Evolutionary conservation across 1,284 basidiomycete genomes (phyloP), one percentile per base, ranked within the genome.

Genomic region (Ustilago xerochloae): DNA sequence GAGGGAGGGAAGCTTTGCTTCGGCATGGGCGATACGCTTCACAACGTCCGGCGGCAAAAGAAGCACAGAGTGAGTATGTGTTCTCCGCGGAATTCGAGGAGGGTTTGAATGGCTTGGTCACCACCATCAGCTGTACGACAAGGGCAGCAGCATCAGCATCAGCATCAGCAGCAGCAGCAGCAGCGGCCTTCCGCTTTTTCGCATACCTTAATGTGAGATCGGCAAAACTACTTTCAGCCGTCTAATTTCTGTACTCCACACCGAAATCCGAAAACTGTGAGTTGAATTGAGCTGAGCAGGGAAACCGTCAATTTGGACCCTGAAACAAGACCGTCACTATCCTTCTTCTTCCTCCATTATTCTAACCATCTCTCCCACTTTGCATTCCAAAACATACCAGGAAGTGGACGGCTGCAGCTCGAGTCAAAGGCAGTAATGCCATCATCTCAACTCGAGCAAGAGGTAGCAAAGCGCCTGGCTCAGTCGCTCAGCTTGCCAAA

Each of bases 391-490:
- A n/a, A n/a, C 15, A 18, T 20, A 4, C 46, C n/a, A n/a, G n/a
- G n/a, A n/a, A n/a, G n/a, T n/a, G n/a, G n/a, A n/a, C n/a, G n/a
- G n/a, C n/a, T n/a, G n/a, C n/a, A n/a, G n/a, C n/a, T n/a, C n/a
- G n/a, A n/a, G n/a, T n/a, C n/a, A n/a, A n/a, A 10, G 24, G 52
- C 30, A 16, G 18, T 1, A 28, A 69, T 69, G 66, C 45, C 61
- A 2, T n/a, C n/a, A n/a, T 60, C 61, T 18, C 35, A 46, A 10
- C 62, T 74, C 4, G 65, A 76, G 55, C 41, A 65, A 47, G 48
- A 73, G 41, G 68, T 77, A 16, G 73, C 73, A 13, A 22, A 50
- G n/a, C 51, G 68, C 22, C 64, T 78, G 22, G 51, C 59, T 3
- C 32, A 62, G 16, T 57, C 53, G 16, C 56, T 76, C n/a, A n/a